Conservation (phyloP, 2,329 filamentous ascomycete species). For the Fusarium brachygibbosum region DNA sequence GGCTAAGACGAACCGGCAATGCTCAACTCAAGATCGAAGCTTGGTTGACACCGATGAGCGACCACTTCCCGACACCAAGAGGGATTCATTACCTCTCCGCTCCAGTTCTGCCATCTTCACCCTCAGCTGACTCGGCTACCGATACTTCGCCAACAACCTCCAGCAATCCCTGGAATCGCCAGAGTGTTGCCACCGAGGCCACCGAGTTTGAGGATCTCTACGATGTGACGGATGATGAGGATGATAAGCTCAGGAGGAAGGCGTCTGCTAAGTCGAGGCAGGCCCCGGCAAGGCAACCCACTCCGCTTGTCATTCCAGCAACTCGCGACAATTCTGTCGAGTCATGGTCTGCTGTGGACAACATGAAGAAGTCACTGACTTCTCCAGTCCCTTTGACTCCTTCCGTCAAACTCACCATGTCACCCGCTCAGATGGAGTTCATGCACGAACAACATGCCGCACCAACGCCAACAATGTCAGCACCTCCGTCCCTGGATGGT, state of each 20-base stretch:
- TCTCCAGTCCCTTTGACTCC: constrained; percentile 75
- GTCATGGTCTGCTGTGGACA: constrained; percentile 60
- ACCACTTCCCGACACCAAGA: constrained; percentile 80
- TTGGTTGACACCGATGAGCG: constrained; percentile 71
- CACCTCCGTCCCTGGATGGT: constrained; percentile 89
- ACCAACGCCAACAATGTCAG: constrained; percentile 79
- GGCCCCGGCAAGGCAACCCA: constrained; percentile 54
- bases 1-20: constrained; percentile 48
- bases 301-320: constrained; percentile 66
- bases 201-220: constrained; percentile 90
- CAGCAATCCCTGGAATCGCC: constrained; percentile 73
- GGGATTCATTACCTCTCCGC: constrained; percentile 75
- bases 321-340: constrained; percentile 54
- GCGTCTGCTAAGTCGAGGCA: constrained; percentile 59
- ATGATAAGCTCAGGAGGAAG: constrained; percentile 51
- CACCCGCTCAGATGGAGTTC: constrained; percentile 79
- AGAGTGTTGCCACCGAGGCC: constrained; percentile 72
- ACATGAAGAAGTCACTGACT: constrained; percentile 61
- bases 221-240: constrained; percentile 85
- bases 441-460: constrained; percentile 74
- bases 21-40: constrained; percentile 67
- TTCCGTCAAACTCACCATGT: constrained; percentile 78
- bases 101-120: constrained; percentile 72
- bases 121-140: constrained; percentile 67
- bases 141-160: constrained; percentile 67